Conservation (phyloP, 768 basidiomycete genomes). For the Tylopilus felleus region DNA sequence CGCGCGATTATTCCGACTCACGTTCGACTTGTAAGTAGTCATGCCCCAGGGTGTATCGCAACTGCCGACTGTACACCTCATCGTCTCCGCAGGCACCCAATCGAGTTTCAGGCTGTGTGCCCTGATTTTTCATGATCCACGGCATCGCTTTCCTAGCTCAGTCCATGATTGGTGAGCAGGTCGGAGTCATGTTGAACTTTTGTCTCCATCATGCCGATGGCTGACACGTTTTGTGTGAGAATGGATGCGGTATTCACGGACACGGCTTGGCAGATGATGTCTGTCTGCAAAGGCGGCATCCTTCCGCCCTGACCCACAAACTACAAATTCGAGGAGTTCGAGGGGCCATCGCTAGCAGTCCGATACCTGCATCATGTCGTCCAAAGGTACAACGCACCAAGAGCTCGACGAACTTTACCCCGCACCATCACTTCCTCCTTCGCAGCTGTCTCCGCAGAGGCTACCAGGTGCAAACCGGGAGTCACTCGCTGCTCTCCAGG, state of each 20-base stretch:
- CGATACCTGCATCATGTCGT: constrained; percentile 12
- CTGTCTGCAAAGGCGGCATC: background rate
- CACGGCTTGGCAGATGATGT: background rate
- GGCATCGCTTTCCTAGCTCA: background rate
- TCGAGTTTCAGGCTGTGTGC: background rate
- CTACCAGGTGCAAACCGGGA: constrained; percentile 23
- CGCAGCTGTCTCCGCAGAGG: constrained; percentile 25
- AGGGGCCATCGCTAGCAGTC: background rate
- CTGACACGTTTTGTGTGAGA: background rate
- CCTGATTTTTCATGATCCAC: background rate
- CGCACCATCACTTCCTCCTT: constrained; percentile 24
- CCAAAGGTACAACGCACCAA: background rate
- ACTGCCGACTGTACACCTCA: background rate
- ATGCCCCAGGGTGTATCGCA: too few species aligned
- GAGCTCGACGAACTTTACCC: constrained; percentile 25
- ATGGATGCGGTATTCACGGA: background rate
- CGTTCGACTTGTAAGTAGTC: too few species aligned
- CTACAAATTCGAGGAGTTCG: background rate
- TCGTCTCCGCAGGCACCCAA: background rate
- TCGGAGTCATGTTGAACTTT: background rate
- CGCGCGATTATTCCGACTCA: too few species aligned
- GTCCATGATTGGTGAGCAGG: constrained; percentile 7
- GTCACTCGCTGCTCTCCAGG: constrained; percentile 23
- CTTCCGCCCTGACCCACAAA: background rate
- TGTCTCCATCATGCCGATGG: background rate